Evolutionary conservation across 345 rosid species (phyloP).

Genomic region (Citrus mangshanensis): DNA sequence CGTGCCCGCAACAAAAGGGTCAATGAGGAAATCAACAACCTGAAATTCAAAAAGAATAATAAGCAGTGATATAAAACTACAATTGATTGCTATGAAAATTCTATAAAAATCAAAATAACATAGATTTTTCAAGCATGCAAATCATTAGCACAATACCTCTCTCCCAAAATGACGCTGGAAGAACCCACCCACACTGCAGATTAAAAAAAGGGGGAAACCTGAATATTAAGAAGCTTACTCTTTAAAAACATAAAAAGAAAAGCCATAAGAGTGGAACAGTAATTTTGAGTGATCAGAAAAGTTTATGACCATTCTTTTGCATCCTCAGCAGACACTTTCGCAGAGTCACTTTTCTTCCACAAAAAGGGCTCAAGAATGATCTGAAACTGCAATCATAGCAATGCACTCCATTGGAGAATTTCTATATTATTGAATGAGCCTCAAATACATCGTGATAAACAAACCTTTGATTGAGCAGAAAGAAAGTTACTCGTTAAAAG

Average conservation of each 20-base stretch:
- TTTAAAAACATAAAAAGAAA: not conserved
- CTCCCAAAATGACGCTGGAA: slow-evolving; percentile 81
- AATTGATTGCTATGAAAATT: not conserved
- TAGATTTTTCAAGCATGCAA: not conserved
- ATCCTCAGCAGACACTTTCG: slow-evolving; percentile 37
- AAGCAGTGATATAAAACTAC: slow-evolving; percentile 10
- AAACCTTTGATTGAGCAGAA: slow-evolving; percentile 81
- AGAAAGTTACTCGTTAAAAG: slow-evolving; percentile 64
- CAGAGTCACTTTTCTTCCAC: slow-evolving; percentile 59
- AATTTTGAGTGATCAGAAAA: not conserved
- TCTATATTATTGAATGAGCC: not conserved
- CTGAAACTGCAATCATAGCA: slow-evolving; percentile 46
- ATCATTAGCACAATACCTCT: slow-evolving; percentile 52
- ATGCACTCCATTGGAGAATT: not conserved
- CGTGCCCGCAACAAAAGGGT: slow-evolving; percentile 95
- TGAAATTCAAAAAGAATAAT: slow-evolving; percentile 24
- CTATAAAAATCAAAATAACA: not conserved
- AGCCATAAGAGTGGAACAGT: not conserved
- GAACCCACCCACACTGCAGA: slow-evolving; percentile 68
- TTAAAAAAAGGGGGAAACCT: slow-evolving; percentile 12
- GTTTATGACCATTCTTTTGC: slow-evolving; percentile 46
- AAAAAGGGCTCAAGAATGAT: slow-evolving; percentile 69
- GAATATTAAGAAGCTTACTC: slow-evolving; percentile 3
- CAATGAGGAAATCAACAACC: slow-evolving; percentile 95
- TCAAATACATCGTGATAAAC: slow-evolving; percentile 17